phyloP scores from a whole-genome alignment of 257 asterid species.

The Primulina eburnea region DNA sequence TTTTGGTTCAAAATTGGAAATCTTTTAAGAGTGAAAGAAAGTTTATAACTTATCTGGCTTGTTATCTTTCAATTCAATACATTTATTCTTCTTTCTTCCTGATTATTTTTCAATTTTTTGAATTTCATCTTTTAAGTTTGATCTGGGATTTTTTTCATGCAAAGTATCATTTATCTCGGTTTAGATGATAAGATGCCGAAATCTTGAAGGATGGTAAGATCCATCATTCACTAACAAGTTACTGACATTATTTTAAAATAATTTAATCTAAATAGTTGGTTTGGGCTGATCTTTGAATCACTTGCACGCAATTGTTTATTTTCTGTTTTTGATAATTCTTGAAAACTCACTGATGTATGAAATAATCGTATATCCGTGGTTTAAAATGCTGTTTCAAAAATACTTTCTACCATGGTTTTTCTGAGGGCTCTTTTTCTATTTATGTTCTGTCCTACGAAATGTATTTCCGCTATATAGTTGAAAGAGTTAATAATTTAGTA shows the following conservation, averaged over 20 bases:
- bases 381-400: slow-evolving; percentile 25
- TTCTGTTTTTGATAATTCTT: background rate
- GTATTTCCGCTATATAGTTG: background rate
- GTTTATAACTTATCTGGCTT: slow-evolving; percentile 19
- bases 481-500: slow-evolving; percentile 7
- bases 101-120: background rate
- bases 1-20: slow-evolving; percentile 20
- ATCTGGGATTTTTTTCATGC: slow-evolving; percentile 39
- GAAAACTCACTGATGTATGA: slow-evolving; percentile 19
- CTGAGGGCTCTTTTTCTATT: slow-evolving; percentile 24
- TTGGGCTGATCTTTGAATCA: slow-evolving; percentile 31
- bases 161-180: slow-evolving; percentile 11
- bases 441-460: background rate
- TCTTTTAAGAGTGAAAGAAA: slow-evolving; percentile 16
- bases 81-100: background rate
- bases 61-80: background rate
- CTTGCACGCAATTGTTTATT: slow-evolving; percentile 23
- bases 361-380: slow-evolving; percentile 9
- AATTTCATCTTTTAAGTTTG: slow-evolving; percentile 28
- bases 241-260: slow-evolving; percentile 4
- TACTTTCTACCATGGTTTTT: slow-evolving; percentile 28
- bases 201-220: slow-evolving; percentile 31
- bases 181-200: slow-evolving; percentile 4
- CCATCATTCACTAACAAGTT: slow-evolving; percentile 14
- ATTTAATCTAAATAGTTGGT: background rate